These are phyloP conservation scores for Paraphoma chrysanthemicola DNA, from an alignment of 2,329 filamentous ascomycete genomes.

Conservation along the genomic window DNA sequence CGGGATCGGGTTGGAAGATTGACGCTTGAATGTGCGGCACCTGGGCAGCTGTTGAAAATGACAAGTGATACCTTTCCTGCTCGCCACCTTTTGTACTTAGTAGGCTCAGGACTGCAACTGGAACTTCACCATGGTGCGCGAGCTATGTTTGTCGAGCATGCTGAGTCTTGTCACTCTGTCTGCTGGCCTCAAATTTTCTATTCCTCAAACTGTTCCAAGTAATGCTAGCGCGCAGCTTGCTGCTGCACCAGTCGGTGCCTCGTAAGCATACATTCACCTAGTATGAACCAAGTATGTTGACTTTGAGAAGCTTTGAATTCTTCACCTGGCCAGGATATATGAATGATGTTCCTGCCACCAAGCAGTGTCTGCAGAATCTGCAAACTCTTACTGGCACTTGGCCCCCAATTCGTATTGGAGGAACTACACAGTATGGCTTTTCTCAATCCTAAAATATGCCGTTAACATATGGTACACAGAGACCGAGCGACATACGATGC, in stretches of 20 bases:
- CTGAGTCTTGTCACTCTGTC: neutral
- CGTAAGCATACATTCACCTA: neutral
- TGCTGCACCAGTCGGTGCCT: neutral
- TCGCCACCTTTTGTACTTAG: too few relatives aligned
- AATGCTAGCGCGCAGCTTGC: neutral
- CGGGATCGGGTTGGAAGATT: too few relatives aligned
- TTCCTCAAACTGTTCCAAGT: neutral
- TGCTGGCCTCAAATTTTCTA: neutral
- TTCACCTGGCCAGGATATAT: neutral
- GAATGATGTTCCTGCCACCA: neutral
- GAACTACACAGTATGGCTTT: neutral
- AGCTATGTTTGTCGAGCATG: neutral
- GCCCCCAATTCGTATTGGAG: neutral
- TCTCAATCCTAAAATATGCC: neutral
- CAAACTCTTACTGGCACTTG: neutral
- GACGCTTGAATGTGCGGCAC: too few relatives aligned
- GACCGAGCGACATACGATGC: neutral
- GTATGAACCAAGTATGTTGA: neutral
- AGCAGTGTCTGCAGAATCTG: neutral
- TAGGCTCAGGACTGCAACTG: too few relatives aligned
- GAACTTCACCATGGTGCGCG: neutral
- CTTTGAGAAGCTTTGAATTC: neutral
- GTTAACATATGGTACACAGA: neutral
- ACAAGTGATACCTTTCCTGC: too few relatives aligned
- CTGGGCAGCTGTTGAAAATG: too few relatives aligned